A percentile compares a stretch with the other conserved stretches of the same genome.
phyloP scores from a whole-genome alignment of 768 basidiomycete genomes.

The Hortiboletus flavorubellus region DNA sequence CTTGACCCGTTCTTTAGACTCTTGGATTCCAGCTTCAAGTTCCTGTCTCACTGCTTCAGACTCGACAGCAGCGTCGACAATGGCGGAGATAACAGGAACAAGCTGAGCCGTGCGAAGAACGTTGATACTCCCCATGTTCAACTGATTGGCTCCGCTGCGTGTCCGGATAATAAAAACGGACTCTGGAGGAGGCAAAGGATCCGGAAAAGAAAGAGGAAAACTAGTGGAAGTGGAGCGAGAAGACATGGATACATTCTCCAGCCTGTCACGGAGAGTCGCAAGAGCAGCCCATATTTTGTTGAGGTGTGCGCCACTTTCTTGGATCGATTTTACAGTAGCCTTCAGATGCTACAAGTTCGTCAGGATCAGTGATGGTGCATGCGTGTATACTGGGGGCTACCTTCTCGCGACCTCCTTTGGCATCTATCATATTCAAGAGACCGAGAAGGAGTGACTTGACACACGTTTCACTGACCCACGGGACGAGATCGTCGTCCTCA shows the following conservation, averaged over 20 bases:
- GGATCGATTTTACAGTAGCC: conserved; percentile 49
- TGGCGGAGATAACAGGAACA: conserved; percentile 57
- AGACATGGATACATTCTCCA: conserved; percentile 17
- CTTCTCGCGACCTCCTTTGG: conserved; percentile 39
- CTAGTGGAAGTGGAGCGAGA: conserved; percentile 12
- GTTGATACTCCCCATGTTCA: conserved; percentile 26
- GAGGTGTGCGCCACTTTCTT: conserved; percentile 50
- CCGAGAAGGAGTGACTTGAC: conserved; percentile 61
- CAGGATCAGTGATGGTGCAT: not conserved
- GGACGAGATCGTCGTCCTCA: conserved; percentile 35
- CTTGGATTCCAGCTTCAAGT: conserved; percentile 55
- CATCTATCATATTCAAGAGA: conserved; percentile 52
- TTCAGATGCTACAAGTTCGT: conserved; percentile 17
- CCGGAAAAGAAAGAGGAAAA: conserved; percentile 42
- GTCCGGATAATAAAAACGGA: conserved; percentile 41
- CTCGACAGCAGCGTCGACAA: conserved; percentile 52
- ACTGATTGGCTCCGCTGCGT: conserved; percentile 40
- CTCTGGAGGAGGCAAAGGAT: conserved; percentile 56
- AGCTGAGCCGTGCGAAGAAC: conserved; percentile 55
- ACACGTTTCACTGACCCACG: conserved; percentile 67
- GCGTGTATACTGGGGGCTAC: conserved; percentile 10
- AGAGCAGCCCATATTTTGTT: conserved; percentile 63
- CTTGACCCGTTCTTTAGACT: conserved; percentile 51
- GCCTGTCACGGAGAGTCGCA: conserved; percentile 41
- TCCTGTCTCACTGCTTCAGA: conserved; percentile 52